Evolutionary conservation across 768 basidiomycete genomes (phyloP), one percentile per base, ranked within the genome.

Genomic region (Leucogyrophana mollusca): DNA sequence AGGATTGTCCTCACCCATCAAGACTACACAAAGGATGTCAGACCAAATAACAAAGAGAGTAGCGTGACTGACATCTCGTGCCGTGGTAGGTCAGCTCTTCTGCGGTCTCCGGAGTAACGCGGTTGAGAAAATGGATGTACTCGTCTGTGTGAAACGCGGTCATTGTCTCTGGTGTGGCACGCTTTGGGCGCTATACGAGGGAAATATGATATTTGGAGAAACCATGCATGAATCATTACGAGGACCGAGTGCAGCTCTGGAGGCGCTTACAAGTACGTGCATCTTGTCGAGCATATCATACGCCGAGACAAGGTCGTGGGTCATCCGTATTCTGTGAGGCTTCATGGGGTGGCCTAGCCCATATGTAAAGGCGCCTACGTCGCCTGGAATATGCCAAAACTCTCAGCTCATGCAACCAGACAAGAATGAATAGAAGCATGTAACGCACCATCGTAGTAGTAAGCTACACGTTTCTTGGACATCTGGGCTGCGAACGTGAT

Each of bases 141-240:
- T 99, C 96, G 71, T 99, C 96, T 17, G 95, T 93, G 65, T 99
- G 96, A 67, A 98, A 99, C 9, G 85, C 71, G n/a, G 90, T 87
- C 88, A 99, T 88, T 18, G 80, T 77, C 57, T 83, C 77, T 11
- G 85, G 79, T 0, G 80, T 75, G 4, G 90, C 83, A 16, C 90
- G 76, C 53, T 73, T 77, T 4, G 92, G 84, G 58, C 74, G 77
- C 88, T 90, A 57, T 8, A 49, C 8, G 37, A 25, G 40, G 34
- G 27, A 4, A 25, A 13, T 16, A 13, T n/a, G 11, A 9, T n/a
- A 24, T 3, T 43, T 30, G 18, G 27, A 16, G 30, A 6, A 30
- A 33, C 10, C 10, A 30, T 17, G 22, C 3, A 22, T 9, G 8
- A 7, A 37, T 9, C 2, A 9, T n/a, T n/a, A 9, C 22, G 13